These are phyloP conservation scores for Myxozyma mucilagina DNA, from an alignment of 805 yeast species.

Conservation along the genomic window DNA sequence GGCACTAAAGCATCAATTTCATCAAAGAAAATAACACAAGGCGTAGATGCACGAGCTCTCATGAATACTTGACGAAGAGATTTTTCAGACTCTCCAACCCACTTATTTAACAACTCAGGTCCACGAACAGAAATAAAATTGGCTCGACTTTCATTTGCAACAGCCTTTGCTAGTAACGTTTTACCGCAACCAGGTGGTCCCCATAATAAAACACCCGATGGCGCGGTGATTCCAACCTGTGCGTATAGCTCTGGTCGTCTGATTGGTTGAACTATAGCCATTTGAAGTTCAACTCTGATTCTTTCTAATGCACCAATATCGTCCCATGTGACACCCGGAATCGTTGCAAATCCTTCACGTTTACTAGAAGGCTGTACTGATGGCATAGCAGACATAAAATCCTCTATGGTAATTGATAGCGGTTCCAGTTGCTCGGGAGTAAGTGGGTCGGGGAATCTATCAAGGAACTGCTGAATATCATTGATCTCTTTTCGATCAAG, in stretches of 20 bases:
- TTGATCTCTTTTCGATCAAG: conserved; percentile 37
- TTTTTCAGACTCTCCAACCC: conserved; percentile 93
- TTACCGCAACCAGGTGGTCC: conserved; percentile 99
- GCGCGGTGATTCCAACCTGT: conserved; percentile 91
- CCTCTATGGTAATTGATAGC: conserved; percentile 71
- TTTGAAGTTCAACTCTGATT: conserved; percentile 85
- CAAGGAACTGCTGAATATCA: conserved; percentile 70
- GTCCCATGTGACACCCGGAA: conserved; percentile 96
- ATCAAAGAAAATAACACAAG: conserved; percentile 93
- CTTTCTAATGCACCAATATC: conserved; percentile 86
- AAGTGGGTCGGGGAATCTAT: conserved; percentile 76
- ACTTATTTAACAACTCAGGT: conserved; percentile 89
- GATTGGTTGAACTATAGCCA: conserved; percentile 97
- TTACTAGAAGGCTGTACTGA: conserved; percentile 95
- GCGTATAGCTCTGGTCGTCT: conserved; percentile 85
- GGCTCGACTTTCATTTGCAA: conserved; percentile 95
- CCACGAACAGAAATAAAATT: conserved; percentile 95
- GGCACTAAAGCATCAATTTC: conserved; percentile 97
- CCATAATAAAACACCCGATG: conserved; percentile 96
- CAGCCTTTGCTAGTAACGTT: conserved; percentile 93
- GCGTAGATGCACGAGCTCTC: conserved; percentile 88
- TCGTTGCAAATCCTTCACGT: conserved; percentile 97
- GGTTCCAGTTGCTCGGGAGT: conserved; percentile 74
- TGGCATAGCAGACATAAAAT: conserved; percentile 83
- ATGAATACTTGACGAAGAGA: conserved; percentile 92